Evolutionary conservation across 208 protist genomes (phyloP).

Genomic region (Leptomonas seymouri): DNA sequence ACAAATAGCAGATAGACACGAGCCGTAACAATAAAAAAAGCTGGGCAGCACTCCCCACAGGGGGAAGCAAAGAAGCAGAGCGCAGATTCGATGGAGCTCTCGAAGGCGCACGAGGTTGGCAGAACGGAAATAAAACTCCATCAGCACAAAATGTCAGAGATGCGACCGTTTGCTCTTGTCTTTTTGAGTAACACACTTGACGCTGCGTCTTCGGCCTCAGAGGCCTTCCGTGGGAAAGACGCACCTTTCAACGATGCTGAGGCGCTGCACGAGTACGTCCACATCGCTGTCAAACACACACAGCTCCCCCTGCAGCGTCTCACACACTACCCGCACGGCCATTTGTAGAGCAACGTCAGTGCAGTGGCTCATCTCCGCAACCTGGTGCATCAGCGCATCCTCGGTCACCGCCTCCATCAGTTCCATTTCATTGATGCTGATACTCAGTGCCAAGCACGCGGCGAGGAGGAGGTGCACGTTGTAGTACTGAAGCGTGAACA

Average conservation of each 20-base stretch:
- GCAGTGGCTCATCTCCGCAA: slow-evolving; percentile 32
- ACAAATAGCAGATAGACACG: background rate
- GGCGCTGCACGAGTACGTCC: slow-evolving; percentile 34
- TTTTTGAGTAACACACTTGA: too few relatives aligned
- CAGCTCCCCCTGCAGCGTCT: slow-evolving; percentile 38
- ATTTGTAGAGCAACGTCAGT: slow-evolving; percentile 22
- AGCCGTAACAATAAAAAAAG: background rate
- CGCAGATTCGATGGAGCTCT: background rate
- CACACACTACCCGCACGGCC: slow-evolving; percentile 44
- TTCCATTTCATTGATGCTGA: slow-evolving; percentile 40
- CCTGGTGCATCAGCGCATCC: slow-evolving; percentile 18
- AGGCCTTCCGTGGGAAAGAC: slow-evolving; percentile 4
- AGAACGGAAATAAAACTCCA: slow-evolving; percentile 4
- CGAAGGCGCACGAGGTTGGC: background rate
- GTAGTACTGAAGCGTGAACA: slow-evolving; percentile 47
- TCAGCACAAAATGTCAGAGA: background rate
- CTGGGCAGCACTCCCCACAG: slow-evolving; percentile 15
- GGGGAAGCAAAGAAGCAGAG: slow-evolving; percentile 1
- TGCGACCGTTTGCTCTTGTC: background rate
- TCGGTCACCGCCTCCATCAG: slow-evolving; percentile 27
- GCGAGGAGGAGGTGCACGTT: slow-evolving; percentile 45
- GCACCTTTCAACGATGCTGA: slow-evolving; percentile 26
- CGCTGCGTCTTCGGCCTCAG: too few relatives aligned
- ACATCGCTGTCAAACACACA: slow-evolving; percentile 29
- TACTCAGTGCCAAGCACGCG: slow-evolving; percentile 43